Conservation (phyloP, 331 rosid species). For the Rosa hybrid region DNA sequence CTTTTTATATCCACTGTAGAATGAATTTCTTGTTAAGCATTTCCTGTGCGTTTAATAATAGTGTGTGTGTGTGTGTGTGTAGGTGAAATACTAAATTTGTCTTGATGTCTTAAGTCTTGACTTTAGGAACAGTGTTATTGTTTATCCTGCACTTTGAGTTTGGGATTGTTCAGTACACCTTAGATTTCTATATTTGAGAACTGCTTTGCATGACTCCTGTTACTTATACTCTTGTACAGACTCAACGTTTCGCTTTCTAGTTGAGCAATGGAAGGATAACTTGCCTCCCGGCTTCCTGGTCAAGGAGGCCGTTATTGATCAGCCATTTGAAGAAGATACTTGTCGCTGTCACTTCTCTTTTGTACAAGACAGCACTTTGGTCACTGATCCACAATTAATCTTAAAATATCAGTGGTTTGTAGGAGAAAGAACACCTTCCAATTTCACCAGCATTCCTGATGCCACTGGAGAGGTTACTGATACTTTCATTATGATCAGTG, state of each 20-base stretch:
- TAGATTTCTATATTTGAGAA: neutral
- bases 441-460: slow-evolving; percentile 64
- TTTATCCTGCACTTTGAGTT: neutral
- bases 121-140: neutral
- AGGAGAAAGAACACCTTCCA: slow-evolving; percentile 70
- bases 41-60: neutral
- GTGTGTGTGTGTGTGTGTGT: neutral
- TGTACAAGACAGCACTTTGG: slow-evolving; percentile 51
- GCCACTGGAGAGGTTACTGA: slow-evolving; percentile 73
- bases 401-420: slow-evolving; percentile 89
- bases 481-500: slow-evolving; percentile 20
- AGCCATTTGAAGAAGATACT: slow-evolving; percentile 87
- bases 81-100: neutral
- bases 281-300: slow-evolving; percentile 66
- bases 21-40: neutral
- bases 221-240: slow-evolving; percentile 43
- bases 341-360: slow-evolving; percentile 81
- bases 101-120: neutral
- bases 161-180: slow-evolving; percentile 1
- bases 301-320: slow-evolving; percentile 79
- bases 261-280: slow-evolving; percentile 85
- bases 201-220: neutral
- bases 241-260: slow-evolving; percentile 76
- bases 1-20: neutral
- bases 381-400: slow-evolving; percentile 45